Base-by-base conservation (phyloP, 345 rosid genomes). In the Microcos paniculata region DNA sequence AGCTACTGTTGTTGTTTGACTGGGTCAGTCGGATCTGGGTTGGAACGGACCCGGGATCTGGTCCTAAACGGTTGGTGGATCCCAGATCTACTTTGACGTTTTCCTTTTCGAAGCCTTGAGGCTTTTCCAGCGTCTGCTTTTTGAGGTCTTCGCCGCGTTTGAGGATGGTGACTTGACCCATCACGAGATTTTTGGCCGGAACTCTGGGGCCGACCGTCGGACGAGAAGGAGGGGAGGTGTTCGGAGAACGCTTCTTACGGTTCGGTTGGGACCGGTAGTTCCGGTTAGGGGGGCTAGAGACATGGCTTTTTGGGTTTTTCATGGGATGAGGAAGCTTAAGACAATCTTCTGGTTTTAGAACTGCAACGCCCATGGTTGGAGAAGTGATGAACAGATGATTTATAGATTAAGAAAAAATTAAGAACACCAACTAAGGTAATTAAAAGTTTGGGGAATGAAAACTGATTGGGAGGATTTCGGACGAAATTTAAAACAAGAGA, bases 91-190 rank as follows among this genome's bases (percentile, higher is more conserved):
- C 78, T 40, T 21, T 72, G 0, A 8, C 15, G 48, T 40, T 40
- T 4, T 11, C 21, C 3, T 26, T 67, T 10, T 9, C 70, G 3
- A 66, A 6, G 8, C 10, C 68, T 0, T 24, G 46, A 0, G 76
- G 55, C 71, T 43, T 63, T 0, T 21, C n/a, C 1, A 15, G 16
- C 9, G 73, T 23, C n/a, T 14, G 0, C 14, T 70, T 43, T 0
- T 33, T 58, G 3, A 84, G 67, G 8, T 75, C 86, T 53, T 92
- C 97, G 23, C 97, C 98, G 35, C 97, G 93, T 52, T 86, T 91
- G 1, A 93, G 90, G 65, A 95, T 91, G 78, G 85, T 89, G 16
- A 93, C 87, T 35, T 87, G 87, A 1, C 93, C 87, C 63, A 75
- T 79, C 18, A 81, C 80, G 43, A 82, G 75, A 15, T 38, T 55